Evolutionary conservation across 1,284 basidiomycete species (phyloP).

Genomic region (Puccinia sorghi): DNA sequence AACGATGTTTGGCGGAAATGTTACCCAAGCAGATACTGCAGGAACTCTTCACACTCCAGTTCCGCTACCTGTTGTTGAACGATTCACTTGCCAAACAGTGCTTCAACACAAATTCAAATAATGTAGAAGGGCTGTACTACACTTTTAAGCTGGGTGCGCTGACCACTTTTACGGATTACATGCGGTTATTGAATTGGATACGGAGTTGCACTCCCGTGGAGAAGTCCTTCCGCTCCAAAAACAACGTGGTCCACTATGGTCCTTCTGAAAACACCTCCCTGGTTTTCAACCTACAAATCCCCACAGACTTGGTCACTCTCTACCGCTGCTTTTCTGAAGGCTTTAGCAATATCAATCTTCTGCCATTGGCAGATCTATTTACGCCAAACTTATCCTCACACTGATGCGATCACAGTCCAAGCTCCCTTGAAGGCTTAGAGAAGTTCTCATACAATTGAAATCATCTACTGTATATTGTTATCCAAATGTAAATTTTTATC

Average conservation of each 20-base stretch:
- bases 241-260: neutral
- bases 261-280: neutral
- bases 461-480: neutral
- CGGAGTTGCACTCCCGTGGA: constrained; percentile 39
- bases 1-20: neutral
- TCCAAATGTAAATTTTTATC: neutral
- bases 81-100: constrained; percentile 44
- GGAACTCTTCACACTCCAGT: constrained; percentile 53
- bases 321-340: constrained; percentile 7
- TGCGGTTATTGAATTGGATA: constrained; percentile 53
- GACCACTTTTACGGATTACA: constrained; percentile 55
- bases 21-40: constrained; percentile 50
- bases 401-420: neutral
- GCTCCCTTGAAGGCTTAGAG: neutral
- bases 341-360: constrained; percentile 10
- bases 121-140: constrained; percentile 51
- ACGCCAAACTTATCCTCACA: neutral
- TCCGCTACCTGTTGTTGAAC: constrained; percentile 53
- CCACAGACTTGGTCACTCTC: constrained; percentile 6
- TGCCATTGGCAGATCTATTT: neutral
- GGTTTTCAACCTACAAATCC: neutral
- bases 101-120: constrained; percentile 40
- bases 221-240: constrained; percentile 3
- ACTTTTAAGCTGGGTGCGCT: constrained; percentile 55
- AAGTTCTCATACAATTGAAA: neutral